phyloP scores from a whole-genome alignment of 108 stramenopile genomes.

The Cyclotella atomus region DNA sequence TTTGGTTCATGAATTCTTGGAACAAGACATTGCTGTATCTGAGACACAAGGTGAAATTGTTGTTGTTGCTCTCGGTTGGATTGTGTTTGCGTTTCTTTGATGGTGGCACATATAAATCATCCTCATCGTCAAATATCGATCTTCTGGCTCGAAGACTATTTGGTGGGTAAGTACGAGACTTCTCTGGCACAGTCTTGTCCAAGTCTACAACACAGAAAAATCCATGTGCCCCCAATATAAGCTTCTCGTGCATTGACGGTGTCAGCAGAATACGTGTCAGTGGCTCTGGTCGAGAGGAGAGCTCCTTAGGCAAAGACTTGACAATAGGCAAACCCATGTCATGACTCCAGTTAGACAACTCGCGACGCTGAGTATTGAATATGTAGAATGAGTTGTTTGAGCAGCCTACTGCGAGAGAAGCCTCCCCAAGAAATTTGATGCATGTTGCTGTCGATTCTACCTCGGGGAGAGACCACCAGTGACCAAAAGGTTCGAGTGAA shows the following conservation, averaged over 20 bases:
- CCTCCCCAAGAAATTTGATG: slow-evolving; percentile 58
- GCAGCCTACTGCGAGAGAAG: slow-evolving; percentile 69
- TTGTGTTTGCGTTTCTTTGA: slow-evolving; percentile 1
- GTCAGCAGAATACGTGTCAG: slow-evolving; percentile 58
- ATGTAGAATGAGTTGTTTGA: slow-evolving; percentile 65
- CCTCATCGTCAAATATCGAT: slow-evolving; percentile 20
- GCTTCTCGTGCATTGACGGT: slow-evolving; percentile 52
- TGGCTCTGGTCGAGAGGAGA: slow-evolving; percentile 60
- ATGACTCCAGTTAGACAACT: slow-evolving; percentile 75
- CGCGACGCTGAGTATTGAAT: slow-evolving; percentile 58
- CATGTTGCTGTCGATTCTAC: slow-evolving; percentile 64
- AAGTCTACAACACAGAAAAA: slow-evolving; percentile 75
- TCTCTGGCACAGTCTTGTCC: slow-evolving; percentile 58
- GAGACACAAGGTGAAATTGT: slow-evolving; percentile 72
- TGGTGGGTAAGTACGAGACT: slow-evolving; percentile 67
- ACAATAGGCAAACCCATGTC: slow-evolving; percentile 63
- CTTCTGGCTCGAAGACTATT: slow-evolving; percentile 56
- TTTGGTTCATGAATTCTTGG: slow-evolving; percentile 63
- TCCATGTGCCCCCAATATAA: slow-evolving; percentile 79
- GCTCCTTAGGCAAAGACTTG: slow-evolving; percentile 61
- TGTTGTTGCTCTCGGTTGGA: slow-evolving; percentile 3
- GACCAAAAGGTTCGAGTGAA: slow-evolving; percentile 43
- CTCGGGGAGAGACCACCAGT: slow-evolving; percentile 79
- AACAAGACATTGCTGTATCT: slow-evolving; percentile 82
- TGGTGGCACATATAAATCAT: slow-evolving; percentile 2